Evolutionary conservation across 306 rosid species (phyloP).

Genomic region (Ceratonia siliqua): DNA sequence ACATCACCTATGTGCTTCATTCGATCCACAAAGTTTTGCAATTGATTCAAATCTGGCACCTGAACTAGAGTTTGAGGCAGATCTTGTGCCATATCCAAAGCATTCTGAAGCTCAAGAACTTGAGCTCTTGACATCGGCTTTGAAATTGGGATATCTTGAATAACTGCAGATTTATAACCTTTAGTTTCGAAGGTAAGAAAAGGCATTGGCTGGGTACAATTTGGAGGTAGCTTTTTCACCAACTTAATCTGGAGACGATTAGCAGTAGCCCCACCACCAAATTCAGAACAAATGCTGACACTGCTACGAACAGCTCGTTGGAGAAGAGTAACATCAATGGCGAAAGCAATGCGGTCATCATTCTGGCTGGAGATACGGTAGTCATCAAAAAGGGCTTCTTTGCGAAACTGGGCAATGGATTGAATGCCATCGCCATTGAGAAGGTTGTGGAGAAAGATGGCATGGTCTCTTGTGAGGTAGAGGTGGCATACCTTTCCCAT

Average conservation of each 20-base stretch:
- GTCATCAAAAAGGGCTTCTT: conserved; percentile 76
- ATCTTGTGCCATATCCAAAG: conserved; percentile 84
- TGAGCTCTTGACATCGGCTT: conserved; percentile 74
- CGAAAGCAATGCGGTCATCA: conserved; percentile 82
- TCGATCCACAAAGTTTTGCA: conserved; percentile 88
- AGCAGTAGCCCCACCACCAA: conserved; percentile 48
- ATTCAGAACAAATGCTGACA: conserved; percentile 70
- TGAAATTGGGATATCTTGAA: conserved; percentile 90
- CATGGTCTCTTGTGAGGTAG: conserved; percentile 71
- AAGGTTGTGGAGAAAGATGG: conserved; percentile 87
- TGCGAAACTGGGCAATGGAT: conserved; percentile 79
- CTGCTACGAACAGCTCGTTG: conserved; percentile 89
- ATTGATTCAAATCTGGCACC: conserved; percentile 82
- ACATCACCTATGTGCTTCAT: conserved; percentile 86
- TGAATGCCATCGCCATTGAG: conserved; percentile 86
- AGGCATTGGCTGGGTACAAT: conserved; percentile 68
- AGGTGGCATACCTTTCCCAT: conserved; percentile 74
- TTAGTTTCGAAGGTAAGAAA: conserved; percentile 81
- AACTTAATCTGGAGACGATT: conserved; percentile 81
- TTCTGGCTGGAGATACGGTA: conserved; percentile 82
- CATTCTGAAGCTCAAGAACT: conserved; percentile 74
- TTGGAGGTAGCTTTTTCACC: conserved; percentile 75
- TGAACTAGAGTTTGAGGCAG: conserved; percentile 89
- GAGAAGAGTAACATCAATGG: conserved; percentile 80
- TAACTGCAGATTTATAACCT: conserved; percentile 80